Base-by-base conservation (phyloP, 1,284 basidiomycete genomes). In the Sporisorium sorghi region DNA sequence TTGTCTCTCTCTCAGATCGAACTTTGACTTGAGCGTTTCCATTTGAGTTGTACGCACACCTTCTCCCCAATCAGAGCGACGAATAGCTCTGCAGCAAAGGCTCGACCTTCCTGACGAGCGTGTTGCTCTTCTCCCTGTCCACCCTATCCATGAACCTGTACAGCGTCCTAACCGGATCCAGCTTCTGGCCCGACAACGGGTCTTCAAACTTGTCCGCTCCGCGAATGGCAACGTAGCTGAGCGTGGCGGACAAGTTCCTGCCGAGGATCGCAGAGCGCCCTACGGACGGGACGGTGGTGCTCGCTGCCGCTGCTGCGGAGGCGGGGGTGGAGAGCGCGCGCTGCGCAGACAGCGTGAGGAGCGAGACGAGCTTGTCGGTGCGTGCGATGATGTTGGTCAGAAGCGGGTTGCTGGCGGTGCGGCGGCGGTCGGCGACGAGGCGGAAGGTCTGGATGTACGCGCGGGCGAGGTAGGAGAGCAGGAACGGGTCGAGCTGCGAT, bases 361-460 rank as follows among this genome's bases (percentile, higher is more conserved):
- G 60, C 5, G 57, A 52, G 35, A 71, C 40, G n/a, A 71, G 52
- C 5, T 23, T 5, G 42, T 75, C 58, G 0, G 51, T 58, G 8
- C 58, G 54, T 5, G 17, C 14, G 19, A 33, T 42, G 19, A 74
- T 48, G 12, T 49, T 46, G 26, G 21, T 32, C 17, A 73, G 49
- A 3, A 68, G 54, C 0, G 66, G 71, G 40, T 69, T 65, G 50
- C 46, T 15, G 35, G 23, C 6, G 24, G 28, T 23, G n/a, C 19
- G 39, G 9, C 26, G 28, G 9, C 46, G 28, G 12, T 30, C 28
- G 7, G 26, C 6, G 26, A 30, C 17, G 10, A 75, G 61, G n/a
- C 44, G 11, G 47, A 71, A 75, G 14, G 51, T 43, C 5, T 21
- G n/a, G 17, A 71, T 59, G 47, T 71, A 71, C 0, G 67, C 64